Percentiles rank a stretch among this genome's conserved stretches.
Evolutionary conservation across 2,329 filamentous ascomycete species (phyloP).

Genomic region (Botrytis paeoniae): DNA sequence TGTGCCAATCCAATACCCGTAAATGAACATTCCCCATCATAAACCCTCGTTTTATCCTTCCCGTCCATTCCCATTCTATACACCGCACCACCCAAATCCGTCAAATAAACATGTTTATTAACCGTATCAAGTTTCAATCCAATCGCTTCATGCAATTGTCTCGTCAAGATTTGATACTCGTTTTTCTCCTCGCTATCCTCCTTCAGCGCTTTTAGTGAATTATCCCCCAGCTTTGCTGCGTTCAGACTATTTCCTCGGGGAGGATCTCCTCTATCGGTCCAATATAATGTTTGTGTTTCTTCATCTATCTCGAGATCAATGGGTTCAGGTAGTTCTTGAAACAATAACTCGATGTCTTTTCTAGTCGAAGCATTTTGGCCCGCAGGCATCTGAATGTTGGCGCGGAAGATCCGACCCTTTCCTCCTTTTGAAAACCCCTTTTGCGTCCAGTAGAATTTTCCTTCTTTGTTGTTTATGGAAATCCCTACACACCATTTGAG

Average conservation of each 20-base stretch:
- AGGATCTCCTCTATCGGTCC: conserved; percentile 59
- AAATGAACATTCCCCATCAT: conserved; percentile 20
- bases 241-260: conserved; percentile 55
- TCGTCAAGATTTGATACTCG: conserved; percentile 33
- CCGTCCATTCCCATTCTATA: conserved; percentile 40
- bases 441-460: conserved; percentile 58
- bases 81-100: conserved; percentile 43
- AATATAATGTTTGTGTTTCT: conserved; percentile 48
- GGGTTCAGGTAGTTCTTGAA: conserved; percentile 52
- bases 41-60: conserved; percentile 24
- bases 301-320: conserved; percentile 57
- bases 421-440: conserved; percentile 53
- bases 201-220: background rate
- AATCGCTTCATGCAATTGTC: conserved; percentile 47
- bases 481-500: conserved; percentile 55
- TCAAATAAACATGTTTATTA: conserved; percentile 41
- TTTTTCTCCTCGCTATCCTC: conserved; percentile 15
- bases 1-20: conserved; percentile 13
- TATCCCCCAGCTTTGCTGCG: conserved; percentile 29
- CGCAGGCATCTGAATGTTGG: conserved; percentile 41
- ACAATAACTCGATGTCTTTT: conserved; percentile 25
- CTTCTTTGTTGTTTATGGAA: conserved; percentile 43
- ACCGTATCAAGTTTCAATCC: conserved; percentile 43
- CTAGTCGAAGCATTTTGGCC: conserved; percentile 31
- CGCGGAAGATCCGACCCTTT: conserved; percentile 52